Evolutionary conservation across 176 grass and related monocot genomes (phyloP), one percentile per base, ranked within the genome.

Genomic region (Aegilops tauschii): DNA sequence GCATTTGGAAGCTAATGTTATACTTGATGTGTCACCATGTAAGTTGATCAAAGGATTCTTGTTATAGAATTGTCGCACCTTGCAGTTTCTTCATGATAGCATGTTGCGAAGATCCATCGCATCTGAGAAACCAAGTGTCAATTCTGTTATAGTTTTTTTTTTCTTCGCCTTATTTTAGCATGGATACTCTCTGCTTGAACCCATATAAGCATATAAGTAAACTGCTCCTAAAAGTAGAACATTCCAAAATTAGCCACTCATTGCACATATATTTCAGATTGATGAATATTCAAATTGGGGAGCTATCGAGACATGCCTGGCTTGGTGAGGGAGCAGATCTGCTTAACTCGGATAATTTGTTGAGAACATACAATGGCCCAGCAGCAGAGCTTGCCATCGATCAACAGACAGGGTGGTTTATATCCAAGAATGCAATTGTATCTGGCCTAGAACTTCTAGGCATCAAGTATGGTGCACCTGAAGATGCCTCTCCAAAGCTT

Each of bases 361-460:
- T 95, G 65, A 92, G 87, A 86, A 73, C 77, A 42, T 95, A 92
- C 72, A 90, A 88, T 30, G 87, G 88, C 72, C 78, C 85, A 64
- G 59, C 82, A 56, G 59, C 82, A 80, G 84, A 90, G 69, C 76
- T 42, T 76, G 72, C 44, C 75, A 44, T 37, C 47, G 78, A 94
- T 12, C 80, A 90, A 86, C 73, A 89, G 16, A 73, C 90, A 21
- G 89, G 82, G 62, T 92, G 90, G 93, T 92, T 95, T 71, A 88
- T 92, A 69, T 95, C 90, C 4, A 95, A 90, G 83, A 88, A 90
- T 80, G 82, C 85, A 32, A 82, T 95, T 10, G 84, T 87, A 32
- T 90, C 90, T 80, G 82, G 87, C 47, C 82, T 95, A 69, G 85
- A 90, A 40, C 84, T 94, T 81, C 90, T 95, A 31, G 93, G 93